Evolutionary conservation across 2,329 filamentous ascomycete genomes (phyloP).

Genomic region (Microcyclosporella mali): DNA sequence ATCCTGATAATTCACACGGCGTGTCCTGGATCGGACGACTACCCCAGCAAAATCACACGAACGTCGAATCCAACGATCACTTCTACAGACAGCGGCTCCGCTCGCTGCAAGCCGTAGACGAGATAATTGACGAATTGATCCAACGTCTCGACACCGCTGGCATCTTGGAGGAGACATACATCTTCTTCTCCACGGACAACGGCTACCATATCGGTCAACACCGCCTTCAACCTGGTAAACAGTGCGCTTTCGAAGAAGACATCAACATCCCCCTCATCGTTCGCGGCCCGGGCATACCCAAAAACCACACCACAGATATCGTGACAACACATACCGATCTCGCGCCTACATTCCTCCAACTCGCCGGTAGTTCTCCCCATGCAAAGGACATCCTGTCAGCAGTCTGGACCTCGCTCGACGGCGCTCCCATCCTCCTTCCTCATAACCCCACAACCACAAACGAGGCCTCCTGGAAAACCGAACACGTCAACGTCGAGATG

Average conservation of each 20-base stretch:
- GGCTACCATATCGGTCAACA: conserved; percentile 38
- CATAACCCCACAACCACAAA: neutral
- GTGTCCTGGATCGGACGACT: conserved; percentile 44
- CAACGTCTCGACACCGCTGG: conserved; percentile 36
- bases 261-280: conserved; percentile 37
- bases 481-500: conserved; percentile 38
- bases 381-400: neutral
- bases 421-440: conserved; percentile 30
- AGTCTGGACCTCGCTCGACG: conserved; percentile 32
- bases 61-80: conserved; percentile 48
- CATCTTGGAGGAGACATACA: conserved; percentile 44
- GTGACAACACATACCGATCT: conserved; percentile 37
- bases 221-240: conserved; percentile 36
- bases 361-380: conserved; percentile 24
- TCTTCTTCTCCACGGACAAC: conserved; percentile 38
- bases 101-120: conserved; percentile 50
- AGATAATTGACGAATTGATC: conserved; percentile 46
- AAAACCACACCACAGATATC: conserved; percentile 26
- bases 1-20: conserved; percentile 47
- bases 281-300: conserved; percentile 33
- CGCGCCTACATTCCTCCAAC: conserved; percentile 33
- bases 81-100: conserved; percentile 48
- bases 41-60: conserved; percentile 40
- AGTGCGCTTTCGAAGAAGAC: conserved; percentile 36
- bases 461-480: conserved; percentile 15